These are phyloP conservation scores for Penicillium griseofulvum DNA, from an alignment of 2,329 filamentous ascomycete species.

Conservation along the genomic window DNA sequence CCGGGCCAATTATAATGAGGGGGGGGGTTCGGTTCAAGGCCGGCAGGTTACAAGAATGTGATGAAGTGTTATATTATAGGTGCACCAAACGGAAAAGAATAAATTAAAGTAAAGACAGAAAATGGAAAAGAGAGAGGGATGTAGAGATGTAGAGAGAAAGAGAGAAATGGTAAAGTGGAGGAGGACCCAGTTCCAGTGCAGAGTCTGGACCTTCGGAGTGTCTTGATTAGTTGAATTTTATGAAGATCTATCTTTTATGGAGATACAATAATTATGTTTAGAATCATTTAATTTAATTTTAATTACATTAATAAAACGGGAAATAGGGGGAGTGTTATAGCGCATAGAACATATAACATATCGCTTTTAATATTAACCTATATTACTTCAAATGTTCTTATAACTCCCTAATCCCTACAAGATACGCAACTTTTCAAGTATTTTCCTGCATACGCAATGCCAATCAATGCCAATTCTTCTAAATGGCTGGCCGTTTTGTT, in stretches of 20 bases:
- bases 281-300: neutral
- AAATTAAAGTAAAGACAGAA: neutral
- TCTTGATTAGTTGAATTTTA: neutral
- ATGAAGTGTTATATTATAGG: neutral
- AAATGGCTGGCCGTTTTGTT: too few species aligned
- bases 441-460: too few species aligned
- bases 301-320: too few species aligned
- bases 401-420: too few species aligned
- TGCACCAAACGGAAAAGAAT: conserved; percentile 4
- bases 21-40: too few species aligned
- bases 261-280: neutral
- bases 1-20: conserved; percentile 23
- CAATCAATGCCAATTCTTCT: too few species aligned
- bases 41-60: neutral
- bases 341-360: too few species aligned
- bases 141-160: neutral
- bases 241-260: neutral
- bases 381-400: too few species aligned
- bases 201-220: neutral
- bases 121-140: neutral
- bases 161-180: conserved; percentile 9
- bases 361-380: too few species aligned
- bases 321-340: neutral
- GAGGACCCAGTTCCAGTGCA: neutral
- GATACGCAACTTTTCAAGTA: too few species aligned